Percentiles rank a stretch among this genome's conserved stretches.
Conservation (phyloP, 2,329 filamentous ascomycete genomes). For the Verticillium dahliae region DNA sequence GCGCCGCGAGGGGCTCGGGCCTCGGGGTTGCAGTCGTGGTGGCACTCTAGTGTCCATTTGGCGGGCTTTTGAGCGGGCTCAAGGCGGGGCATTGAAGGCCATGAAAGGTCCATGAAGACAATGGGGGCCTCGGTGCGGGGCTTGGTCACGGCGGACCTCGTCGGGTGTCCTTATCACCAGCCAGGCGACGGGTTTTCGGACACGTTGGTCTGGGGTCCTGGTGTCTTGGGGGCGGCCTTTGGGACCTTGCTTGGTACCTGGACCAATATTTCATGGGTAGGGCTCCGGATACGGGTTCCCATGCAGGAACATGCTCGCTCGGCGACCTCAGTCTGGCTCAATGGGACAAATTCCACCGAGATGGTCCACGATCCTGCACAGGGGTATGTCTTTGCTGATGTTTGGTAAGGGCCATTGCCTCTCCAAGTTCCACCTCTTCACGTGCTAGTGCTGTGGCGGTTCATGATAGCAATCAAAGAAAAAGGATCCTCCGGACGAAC, state of each 20-base stretch:
- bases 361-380: background rate
- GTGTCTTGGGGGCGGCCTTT: background rate
- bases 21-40: background rate
- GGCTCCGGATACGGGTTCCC: background rate
- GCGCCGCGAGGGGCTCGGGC: background rate
- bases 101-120: no score
- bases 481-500: no score
- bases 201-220: no score
- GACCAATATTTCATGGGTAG: background rate
- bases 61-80: background rate
- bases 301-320: background rate
- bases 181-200: background rate
- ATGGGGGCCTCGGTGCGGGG: background rate
- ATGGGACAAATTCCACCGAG: background rate
- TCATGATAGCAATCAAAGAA: no score
- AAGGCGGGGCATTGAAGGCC: background rate
- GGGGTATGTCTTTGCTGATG: background rate
- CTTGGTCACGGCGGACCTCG: background rate
- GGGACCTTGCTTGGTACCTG: background rate
- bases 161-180: background rate
- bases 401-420: no score
- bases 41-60: background rate
- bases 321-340: background rate
- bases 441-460: no score
- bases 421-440: no score